Conservation (phyloP, 768 basidiomycete species). For the Podaxis sp. region DNA sequence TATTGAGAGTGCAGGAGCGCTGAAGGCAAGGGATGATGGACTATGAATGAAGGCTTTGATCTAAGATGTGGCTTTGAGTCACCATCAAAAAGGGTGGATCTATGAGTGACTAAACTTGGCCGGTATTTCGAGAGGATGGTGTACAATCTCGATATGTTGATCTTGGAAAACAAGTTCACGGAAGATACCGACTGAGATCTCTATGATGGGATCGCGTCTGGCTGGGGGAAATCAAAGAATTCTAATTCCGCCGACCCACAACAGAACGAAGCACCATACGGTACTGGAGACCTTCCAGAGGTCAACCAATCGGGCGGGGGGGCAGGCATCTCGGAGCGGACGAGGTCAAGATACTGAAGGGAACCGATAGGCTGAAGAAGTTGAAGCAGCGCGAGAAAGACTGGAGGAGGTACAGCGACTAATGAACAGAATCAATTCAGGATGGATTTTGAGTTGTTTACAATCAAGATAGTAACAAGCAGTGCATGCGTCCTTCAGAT, state of each 20-base stretch:
- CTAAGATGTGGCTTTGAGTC: slow-evolving; percentile 1
- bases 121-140: neutral
- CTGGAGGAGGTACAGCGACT: slow-evolving; percentile 21
- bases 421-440: slow-evolving; percentile 19
- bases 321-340: slow-evolving; percentile 46
- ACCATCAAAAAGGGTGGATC: slow-evolving; percentile 5
- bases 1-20: neutral
- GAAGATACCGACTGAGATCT: slow-evolving; percentile 16
- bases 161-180: slow-evolving; percentile 5
- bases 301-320: slow-evolving; percentile 48
- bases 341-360: slow-evolving; percentile 35
- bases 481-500: neutral
- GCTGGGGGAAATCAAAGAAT: slow-evolving; percentile 32
- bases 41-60: neutral
- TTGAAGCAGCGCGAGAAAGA: slow-evolving; percentile 31
- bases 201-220: slow-evolving; percentile 18
- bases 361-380: slow-evolving; percentile 40
- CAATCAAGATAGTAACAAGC: slow-evolving; percentile 14
- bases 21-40: slow-evolving; percentile 3
- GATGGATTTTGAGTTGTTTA: slow-evolving; percentile 14
- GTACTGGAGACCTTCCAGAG: slow-evolving; percentile 23
- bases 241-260: slow-evolving; percentile 46
- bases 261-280: slow-evolving; percentile 39
- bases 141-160: slow-evolving; percentile 8
- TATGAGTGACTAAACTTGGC: slow-evolving; percentile 11